Evolutionary conservation across 805 yeast genomes (phyloP).

Genomic region (Saccharomycopsis sp.): DNA sequence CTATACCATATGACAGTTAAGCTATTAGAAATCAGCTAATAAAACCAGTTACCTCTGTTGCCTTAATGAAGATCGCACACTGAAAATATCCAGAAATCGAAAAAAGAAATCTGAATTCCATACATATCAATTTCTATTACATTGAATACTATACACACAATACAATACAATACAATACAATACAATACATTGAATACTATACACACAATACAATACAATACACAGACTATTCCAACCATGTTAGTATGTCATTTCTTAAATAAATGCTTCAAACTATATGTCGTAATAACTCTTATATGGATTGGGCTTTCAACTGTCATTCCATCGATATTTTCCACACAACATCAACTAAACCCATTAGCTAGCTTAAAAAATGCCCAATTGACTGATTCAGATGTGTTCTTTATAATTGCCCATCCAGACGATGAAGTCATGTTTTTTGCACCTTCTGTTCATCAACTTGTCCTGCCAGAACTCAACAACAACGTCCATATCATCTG

Average conservation of each 20-base stretch:
- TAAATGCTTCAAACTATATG: constrained; percentile 9
- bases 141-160: no score
- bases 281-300: constrained; percentile 18
- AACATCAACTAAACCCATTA: background rate
- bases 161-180: no score
- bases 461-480: constrained; percentile 39
- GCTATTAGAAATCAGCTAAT: no score
- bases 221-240: background rate
- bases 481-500: constrained; percentile 58
- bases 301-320: constrained; percentile 16
- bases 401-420: constrained; percentile 83
- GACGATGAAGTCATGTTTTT: constrained; percentile 99
- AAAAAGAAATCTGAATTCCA: no score
- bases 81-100: no score
- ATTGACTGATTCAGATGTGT: constrained; percentile 27
- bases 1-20: no score
- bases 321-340: constrained; percentile 4
- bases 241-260: background rate
- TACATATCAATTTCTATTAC: no score
- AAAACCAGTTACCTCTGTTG: no score
- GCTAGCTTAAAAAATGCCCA: background rate
- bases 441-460: constrained; percentile 63
- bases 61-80: no score
- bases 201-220: no score
- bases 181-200: no score